Conservation (phyloP, 257 asterid genomes). For the Forsythia viridissima region DNA sequence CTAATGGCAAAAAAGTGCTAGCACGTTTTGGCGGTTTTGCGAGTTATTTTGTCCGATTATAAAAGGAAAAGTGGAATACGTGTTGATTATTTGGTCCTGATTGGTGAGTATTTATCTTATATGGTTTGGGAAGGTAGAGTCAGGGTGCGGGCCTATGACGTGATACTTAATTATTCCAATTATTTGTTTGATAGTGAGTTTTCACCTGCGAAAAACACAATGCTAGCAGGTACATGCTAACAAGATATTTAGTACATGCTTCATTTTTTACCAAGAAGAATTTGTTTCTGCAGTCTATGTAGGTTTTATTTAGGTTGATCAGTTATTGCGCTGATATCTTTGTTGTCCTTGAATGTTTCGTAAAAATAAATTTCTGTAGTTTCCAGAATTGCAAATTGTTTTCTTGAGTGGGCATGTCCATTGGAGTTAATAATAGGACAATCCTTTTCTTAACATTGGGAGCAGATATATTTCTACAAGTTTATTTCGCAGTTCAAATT, state of each 20-base stretch:
- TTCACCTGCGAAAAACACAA: not conserved
- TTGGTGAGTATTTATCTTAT: not conserved
- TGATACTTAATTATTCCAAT: not conserved
- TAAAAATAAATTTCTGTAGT: not conserved
- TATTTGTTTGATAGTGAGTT: not conserved
- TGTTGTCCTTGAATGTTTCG: not conserved
- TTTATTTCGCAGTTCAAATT: not conserved
- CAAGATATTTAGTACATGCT: constrained; percentile 2
- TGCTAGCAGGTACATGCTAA: not conserved
- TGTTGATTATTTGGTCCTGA: not conserved
- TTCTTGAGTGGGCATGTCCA: constrained; percentile 7
- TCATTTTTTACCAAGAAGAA: not conserved
- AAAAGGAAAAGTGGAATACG: not conserved
- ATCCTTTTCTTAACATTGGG: not conserved
- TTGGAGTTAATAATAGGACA: not conserved
- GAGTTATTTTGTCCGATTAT: constrained; percentile 11
- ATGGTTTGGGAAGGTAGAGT: not conserved
- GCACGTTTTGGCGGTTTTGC: constrained; percentile 9
- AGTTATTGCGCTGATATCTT: not conserved
- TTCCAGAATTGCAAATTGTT: not conserved
- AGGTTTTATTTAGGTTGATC: constrained; percentile 7
- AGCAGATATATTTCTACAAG: not conserved
- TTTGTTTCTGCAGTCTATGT: not conserved
- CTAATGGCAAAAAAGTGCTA: constrained; percentile 4
- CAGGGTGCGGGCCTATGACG: not conserved